Conservation (phyloP, 2,329 filamentous ascomycete species). For the Rutstroemia sp. region DNA sequence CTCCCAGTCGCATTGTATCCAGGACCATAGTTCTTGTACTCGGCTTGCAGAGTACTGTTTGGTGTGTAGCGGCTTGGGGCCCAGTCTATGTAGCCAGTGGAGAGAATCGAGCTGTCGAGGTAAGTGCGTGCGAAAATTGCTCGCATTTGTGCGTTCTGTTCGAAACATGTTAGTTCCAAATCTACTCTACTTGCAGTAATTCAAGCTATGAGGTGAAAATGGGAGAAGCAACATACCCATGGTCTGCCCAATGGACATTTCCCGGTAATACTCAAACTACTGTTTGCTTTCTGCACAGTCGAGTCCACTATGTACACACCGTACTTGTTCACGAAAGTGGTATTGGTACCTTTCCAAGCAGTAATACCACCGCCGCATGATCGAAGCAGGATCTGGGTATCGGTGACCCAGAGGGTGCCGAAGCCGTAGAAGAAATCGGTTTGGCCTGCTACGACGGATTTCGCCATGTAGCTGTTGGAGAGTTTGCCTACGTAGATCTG, state of each 20-base stretch:
- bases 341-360: conserved; percentile 63
- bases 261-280: conserved; percentile 30
- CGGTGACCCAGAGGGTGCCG: conserved; percentile 54
- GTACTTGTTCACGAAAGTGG: conserved; percentile 58
- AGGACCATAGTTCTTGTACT: conserved; percentile 43
- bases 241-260: conserved; percentile 46
- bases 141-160: conserved; percentile 39
- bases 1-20: conserved; percentile 43
- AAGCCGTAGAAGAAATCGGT: conserved; percentile 59
- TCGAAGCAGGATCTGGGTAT: conserved; percentile 46
- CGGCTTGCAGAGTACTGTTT: conserved; percentile 42
- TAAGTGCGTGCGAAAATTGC: conserved; percentile 43
- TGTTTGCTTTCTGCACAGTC: conserved; percentile 47
- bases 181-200: no score
- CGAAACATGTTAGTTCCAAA: no score
- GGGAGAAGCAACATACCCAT: conserved; percentile 30
- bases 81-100: conserved; percentile 46
- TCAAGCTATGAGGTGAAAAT: background rate
- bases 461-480: conserved; percentile 57
- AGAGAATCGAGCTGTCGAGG: conserved; percentile 42
- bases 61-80: conserved; percentile 15
- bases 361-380: conserved; percentile 59
- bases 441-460: conserved; percentile 52
- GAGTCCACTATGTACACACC: conserved; percentile 56
- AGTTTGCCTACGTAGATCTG: conserved; percentile 58